Evolutionary conservation across 768 basidiomycete species (phyloP).

Genomic region (Leccinum rimulosum): DNA sequence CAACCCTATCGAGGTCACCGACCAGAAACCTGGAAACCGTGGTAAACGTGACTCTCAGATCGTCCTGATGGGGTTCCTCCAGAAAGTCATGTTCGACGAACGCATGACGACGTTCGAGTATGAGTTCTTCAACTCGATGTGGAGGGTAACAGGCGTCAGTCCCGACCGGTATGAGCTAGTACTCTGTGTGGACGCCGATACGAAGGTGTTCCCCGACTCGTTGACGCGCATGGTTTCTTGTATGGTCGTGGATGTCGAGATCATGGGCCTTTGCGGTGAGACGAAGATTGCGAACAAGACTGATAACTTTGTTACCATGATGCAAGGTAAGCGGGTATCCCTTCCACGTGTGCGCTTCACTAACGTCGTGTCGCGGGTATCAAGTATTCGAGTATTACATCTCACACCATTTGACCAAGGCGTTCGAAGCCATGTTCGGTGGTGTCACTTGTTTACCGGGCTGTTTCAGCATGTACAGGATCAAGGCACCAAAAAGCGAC

Average conservation of each 20-base stretch:
- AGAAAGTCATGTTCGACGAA: slow-evolving; percentile 99
- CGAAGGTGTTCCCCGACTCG: slow-evolving; percentile 98
- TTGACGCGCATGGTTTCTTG: slow-evolving; percentile 93
- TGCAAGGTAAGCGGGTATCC: slow-evolving; percentile 76
- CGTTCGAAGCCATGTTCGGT: slow-evolving; percentile 99
- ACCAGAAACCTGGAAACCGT: slow-evolving; percentile 94
- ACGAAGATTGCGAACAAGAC: slow-evolving; percentile 99
- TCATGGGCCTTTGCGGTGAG: slow-evolving; percentile 99
- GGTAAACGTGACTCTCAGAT: slow-evolving; percentile 99
- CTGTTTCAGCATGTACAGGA: slow-evolving; percentile 99
- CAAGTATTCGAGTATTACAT: slow-evolving; percentile 99
- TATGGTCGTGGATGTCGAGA: slow-evolving; percentile 96
- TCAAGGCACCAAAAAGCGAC: slow-evolving; percentile 98
- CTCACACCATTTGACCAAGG: slow-evolving; percentile 98
- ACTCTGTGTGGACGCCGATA: slow-evolving; percentile 96
- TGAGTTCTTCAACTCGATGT: slow-evolving; percentile 98
- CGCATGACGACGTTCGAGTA: slow-evolving; percentile 99
- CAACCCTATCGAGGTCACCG: slow-evolving; percentile 85
- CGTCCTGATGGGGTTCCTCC: slow-evolving; percentile 94
- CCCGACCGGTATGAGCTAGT: slow-evolving; percentile 96
- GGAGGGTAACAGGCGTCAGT: slow-evolving; percentile 92
- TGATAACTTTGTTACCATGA: slow-evolving; percentile 99
- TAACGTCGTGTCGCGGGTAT: slow-evolving; percentile 1
- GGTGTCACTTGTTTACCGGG: slow-evolving; percentile 99
- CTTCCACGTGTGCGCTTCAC: background rate